These are phyloP conservation scores for Clarireedia monteithiana DNA, from an alignment of 2,329 filamentous ascomycete species.

Conservation along the genomic window DNA sequence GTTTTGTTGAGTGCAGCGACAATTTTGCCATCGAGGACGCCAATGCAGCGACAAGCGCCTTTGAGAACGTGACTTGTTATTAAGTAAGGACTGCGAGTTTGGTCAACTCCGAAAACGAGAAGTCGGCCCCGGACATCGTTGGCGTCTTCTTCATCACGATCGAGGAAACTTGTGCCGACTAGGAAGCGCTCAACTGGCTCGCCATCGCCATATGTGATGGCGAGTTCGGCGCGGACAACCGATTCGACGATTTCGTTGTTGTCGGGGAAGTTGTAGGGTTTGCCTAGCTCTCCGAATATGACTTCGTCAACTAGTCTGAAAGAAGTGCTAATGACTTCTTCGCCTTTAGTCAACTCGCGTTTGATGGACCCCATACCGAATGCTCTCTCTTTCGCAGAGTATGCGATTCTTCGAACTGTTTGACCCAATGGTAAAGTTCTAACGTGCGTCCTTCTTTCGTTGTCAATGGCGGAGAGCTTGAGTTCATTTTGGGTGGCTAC, in stretches of 20 bases:
- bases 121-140: slow-evolving; percentile 64
- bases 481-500: slow-evolving; percentile 71
- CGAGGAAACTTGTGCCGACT: slow-evolving; percentile 74
- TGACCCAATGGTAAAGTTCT: slow-evolving; percentile 70
- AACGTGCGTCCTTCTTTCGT: slow-evolving; percentile 80
- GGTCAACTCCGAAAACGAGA: slow-evolving; percentile 74
- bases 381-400: slow-evolving; percentile 68
- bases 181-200: slow-evolving; percentile 69
- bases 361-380: slow-evolving; percentile 86
- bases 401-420: slow-evolving; percentile 80
- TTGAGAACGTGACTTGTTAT: slow-evolving; percentile 63
- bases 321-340: slow-evolving; percentile 70
- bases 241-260: slow-evolving; percentile 73
- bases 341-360: slow-evolving; percentile 59
- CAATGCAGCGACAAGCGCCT: slow-evolving; percentile 74
- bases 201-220: slow-evolving; percentile 47
- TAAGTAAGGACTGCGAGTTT: slow-evolving; percentile 63
- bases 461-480: slow-evolving; percentile 74
- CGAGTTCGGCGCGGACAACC: slow-evolving; percentile 69
- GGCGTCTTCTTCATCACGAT: slow-evolving; percentile 43
- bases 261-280: slow-evolving; percentile 46
- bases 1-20: slow-evolving; percentile 88
- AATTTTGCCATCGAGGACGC: slow-evolving; percentile 66
- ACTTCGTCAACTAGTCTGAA: slow-evolving; percentile 89
- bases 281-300: slow-evolving; percentile 67